A percentile compares a stretch with the other conserved stretches of the same genome.
Conservation (phyloP, 139 green algal species). For the Coelastrella sp. region DNA sequence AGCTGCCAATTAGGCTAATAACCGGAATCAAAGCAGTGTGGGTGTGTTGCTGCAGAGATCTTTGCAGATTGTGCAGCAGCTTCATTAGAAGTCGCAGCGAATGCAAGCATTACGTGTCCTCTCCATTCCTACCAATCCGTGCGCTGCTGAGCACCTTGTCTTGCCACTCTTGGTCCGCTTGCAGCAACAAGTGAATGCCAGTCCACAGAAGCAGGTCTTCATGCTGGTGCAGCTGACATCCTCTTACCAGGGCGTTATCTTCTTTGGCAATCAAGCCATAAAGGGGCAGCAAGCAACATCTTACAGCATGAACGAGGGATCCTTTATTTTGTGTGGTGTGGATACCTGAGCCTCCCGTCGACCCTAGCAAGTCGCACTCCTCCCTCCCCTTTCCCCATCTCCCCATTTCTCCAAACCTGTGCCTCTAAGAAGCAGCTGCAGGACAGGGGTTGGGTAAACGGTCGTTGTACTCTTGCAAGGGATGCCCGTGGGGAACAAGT, state of each 20-base stretch:
- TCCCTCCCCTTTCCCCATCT: too few relatives aligned
- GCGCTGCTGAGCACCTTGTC: background rate
- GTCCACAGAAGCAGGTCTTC: conserved; percentile 24
- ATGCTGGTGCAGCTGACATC: background rate
- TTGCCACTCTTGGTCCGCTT: background rate
- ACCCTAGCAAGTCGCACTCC: too few relatives aligned
- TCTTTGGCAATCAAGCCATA: conserved; percentile 20
- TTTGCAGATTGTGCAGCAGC: too few relatives aligned
- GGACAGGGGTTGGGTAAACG: too few relatives aligned
- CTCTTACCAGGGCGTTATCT: conserved; percentile 5
- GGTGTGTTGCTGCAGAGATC: background rate
- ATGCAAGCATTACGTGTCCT: too few relatives aligned
- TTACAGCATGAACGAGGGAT: background rate
- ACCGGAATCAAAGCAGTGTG: background rate
- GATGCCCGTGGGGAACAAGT: too few relatives aligned
- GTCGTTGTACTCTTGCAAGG: too few relatives aligned
- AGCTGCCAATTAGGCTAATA: background rate
- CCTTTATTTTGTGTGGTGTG: background rate
- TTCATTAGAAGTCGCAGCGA: too few relatives aligned
- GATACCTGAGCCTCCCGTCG: background rate
- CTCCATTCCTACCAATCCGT: background rate
- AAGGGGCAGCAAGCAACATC: background rate
- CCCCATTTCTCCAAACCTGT: too few relatives aligned
- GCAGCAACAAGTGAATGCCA: background rate
- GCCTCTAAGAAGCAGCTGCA: too few relatives aligned